Evolutionary conservation across 2,329 filamentous ascomycete genomes (phyloP).

Genomic region (Nemania sp.): DNA sequence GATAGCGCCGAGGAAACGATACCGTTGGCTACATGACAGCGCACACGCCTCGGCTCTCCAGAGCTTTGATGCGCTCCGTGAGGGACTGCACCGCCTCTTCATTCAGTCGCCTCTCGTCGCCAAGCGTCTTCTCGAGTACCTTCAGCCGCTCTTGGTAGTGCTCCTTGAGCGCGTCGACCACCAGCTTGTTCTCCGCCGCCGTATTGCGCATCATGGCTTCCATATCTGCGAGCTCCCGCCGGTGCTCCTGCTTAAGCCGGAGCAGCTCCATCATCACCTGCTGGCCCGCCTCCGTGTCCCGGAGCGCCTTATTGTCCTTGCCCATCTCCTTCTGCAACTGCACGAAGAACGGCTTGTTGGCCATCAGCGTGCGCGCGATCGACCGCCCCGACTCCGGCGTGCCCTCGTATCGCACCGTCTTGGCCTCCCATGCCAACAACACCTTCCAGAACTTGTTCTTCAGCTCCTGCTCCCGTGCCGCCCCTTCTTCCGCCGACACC

Average conservation of each 20-base stretch:
- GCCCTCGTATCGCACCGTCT: conserved; percentile 31
- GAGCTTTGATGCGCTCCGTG: conserved; percentile 29
- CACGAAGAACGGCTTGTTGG: conserved; percentile 69
- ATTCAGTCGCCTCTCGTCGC: conserved; percentile 36
- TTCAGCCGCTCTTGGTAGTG: conserved; percentile 33
- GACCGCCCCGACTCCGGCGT: conserved; percentile 29
- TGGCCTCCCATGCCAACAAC: conserved; percentile 39
- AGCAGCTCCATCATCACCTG: conserved; percentile 61
- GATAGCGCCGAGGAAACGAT: too few species aligned
- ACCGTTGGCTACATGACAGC: conserved; percentile 39
- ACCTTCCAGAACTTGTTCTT: conserved; percentile 45
- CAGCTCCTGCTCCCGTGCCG: conserved; percentile 38
- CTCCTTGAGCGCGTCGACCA: conserved; percentile 33
- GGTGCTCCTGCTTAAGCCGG: conserved; percentile 56
- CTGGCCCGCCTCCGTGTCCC: conserved; percentile 48
- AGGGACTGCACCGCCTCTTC: conserved; percentile 32
- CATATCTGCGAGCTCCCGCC: conserved; percentile 62
- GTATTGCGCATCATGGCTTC: conserved; percentile 47
- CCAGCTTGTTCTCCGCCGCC: conserved; percentile 33
- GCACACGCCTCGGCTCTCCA: conserved; percentile 34
- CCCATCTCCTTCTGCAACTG: conserved; percentile 69
- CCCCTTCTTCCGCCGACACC: conserved; percentile 35
- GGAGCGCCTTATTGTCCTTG: conserved; percentile 58
- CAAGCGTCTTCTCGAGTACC: conserved; percentile 33
- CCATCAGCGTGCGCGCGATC: conserved; percentile 38